A percentile compares a stretch with the other conserved stretches of the same genome.
phyloP scores from a whole-genome alignment of 225 moss, liverwort and hornwort species.

The Bryum argenteum region DNA sequence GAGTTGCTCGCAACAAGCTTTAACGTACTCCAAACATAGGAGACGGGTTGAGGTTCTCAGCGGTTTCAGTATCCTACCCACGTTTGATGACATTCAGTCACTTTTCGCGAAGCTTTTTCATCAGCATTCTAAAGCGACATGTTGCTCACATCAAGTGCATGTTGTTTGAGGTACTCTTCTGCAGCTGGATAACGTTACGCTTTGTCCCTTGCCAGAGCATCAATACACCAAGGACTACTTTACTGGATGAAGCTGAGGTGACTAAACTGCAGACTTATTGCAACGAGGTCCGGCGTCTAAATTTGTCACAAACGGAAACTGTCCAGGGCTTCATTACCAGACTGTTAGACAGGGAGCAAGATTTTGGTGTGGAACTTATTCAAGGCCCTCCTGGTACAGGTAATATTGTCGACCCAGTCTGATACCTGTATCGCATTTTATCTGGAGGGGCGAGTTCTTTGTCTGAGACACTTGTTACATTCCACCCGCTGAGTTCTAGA shows the following conservation, averaged over 20 bases:
- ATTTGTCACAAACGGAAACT: conserved; percentile 55
- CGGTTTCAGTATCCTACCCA: background rate
- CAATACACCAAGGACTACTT: conserved; percentile 26
- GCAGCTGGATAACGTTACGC: conserved; percentile 15
- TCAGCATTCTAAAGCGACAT: conserved; percentile 3
- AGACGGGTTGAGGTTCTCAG: too few species aligned
- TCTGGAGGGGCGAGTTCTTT: background rate
- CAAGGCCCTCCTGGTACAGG: conserved; percentile 73
- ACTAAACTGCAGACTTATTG: conserved; percentile 48
- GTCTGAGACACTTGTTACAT: conserved; percentile 14
- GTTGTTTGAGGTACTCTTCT: conserved; percentile 13
- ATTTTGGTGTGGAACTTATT: conserved; percentile 49
- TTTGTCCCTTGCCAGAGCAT: conserved; percentile 41
- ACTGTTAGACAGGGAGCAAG: conserved; percentile 41
- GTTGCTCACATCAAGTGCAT: conserved; percentile 15
- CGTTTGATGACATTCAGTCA: background rate
- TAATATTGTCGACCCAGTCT: conserved; percentile 15
- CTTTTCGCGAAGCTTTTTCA: conserved; percentile 18
- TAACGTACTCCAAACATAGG: too few species aligned
- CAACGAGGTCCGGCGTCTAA: conserved; percentile 42
- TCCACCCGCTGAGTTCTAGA: conserved; percentile 10
- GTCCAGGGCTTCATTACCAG: conserved; percentile 43
- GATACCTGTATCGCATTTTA: conserved; percentile 10
- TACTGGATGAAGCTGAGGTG: conserved; percentile 39
- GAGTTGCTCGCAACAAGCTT: too few species aligned